A percentile compares a stretch with the other conserved stretches of the same genome.
phyloP scores from a whole-genome alignment of 345 rosid species.

The Corchorus capsularis region DNA sequence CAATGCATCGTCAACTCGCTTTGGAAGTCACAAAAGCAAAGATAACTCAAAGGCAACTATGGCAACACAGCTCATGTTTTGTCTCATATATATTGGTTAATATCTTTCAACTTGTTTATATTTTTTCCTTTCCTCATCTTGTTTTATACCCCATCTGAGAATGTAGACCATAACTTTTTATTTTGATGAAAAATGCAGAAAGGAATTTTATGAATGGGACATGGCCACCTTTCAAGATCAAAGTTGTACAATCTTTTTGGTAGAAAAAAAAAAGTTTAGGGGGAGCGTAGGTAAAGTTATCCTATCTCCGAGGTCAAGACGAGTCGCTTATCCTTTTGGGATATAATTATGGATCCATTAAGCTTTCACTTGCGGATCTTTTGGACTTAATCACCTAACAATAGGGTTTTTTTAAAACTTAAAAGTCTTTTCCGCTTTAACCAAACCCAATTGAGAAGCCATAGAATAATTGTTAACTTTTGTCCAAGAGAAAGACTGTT shows the following conservation, averaged over 20 bases:
- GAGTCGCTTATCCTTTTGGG: too few relatives aligned
- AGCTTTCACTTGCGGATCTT: too few relatives aligned
- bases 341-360: too few relatives aligned
- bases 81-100: background rate
- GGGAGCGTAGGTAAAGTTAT: too few relatives aligned
- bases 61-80: background rate
- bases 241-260: background rate
- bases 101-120: background rate
- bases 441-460: too few relatives aligned
- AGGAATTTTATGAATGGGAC: background rate
- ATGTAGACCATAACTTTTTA: constrained; percentile 4
- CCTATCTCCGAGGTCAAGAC: too few relatives aligned
- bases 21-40: background rate
- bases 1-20: background rate
- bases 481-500: background rate
- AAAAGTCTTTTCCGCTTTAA: too few relatives aligned
- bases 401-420: too few relatives aligned
- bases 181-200: background rate
- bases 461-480: background rate
- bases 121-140: background rate
- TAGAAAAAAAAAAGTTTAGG: too few relatives aligned
- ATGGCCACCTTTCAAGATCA: background rate
- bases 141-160: background rate
- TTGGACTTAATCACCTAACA: too few relatives aligned
- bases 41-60: background rate